Percentiles rank a stretch among this genome's conserved stretches.
Evolutionary conservation across 2,329 filamentous ascomycete genomes (phyloP).

Genomic region (Monilinia fructicola): DNA sequence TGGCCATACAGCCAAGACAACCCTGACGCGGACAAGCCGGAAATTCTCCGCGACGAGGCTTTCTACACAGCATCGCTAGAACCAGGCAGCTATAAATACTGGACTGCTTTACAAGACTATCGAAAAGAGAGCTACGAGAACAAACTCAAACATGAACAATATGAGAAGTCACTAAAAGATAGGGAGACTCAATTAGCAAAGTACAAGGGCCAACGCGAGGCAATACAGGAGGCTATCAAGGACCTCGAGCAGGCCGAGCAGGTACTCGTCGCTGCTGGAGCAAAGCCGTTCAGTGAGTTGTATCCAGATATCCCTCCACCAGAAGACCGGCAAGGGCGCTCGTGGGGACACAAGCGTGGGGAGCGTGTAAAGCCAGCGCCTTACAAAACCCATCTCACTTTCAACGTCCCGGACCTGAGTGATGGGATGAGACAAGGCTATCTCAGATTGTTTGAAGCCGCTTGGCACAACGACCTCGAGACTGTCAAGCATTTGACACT

Average conservation of each 20-base stretch:
- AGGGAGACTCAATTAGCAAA: conserved; percentile 39
- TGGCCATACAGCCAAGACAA: background rate
- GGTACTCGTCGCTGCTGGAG: conserved; percentile 56
- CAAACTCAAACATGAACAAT: conserved; percentile 38
- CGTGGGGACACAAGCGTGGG: background rate
- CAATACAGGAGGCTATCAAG: conserved; percentile 51
- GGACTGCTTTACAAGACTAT: conserved; percentile 31
- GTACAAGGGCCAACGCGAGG: conserved; percentile 53
- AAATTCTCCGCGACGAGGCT: conserved; percentile 45
- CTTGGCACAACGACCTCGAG: conserved; percentile 67
- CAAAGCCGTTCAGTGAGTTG: conserved; percentile 65
- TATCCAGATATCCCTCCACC: conserved; percentile 50
- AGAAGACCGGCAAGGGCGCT: background rate
- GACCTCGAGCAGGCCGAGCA: conserved; percentile 57
- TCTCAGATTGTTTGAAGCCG: conserved; percentile 68
- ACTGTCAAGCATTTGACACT: conserved; percentile 66
- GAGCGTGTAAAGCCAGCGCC: conserved; percentile 16
- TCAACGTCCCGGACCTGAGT: conserved; percentile 46
- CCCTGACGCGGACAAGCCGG: conserved; percentile 21
- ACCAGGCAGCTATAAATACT: conserved; percentile 58
- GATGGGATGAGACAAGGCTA: conserved; percentile 59
- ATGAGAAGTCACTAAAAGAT: conserved; percentile 42
- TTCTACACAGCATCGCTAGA: conserved; percentile 52
- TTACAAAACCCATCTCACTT: conserved; percentile 31
- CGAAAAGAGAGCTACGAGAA: conserved; percentile 29